Evolutionary conservation across 2,329 filamentous ascomycete species (phyloP).

Genomic region (Cordyceps militaris): DNA sequence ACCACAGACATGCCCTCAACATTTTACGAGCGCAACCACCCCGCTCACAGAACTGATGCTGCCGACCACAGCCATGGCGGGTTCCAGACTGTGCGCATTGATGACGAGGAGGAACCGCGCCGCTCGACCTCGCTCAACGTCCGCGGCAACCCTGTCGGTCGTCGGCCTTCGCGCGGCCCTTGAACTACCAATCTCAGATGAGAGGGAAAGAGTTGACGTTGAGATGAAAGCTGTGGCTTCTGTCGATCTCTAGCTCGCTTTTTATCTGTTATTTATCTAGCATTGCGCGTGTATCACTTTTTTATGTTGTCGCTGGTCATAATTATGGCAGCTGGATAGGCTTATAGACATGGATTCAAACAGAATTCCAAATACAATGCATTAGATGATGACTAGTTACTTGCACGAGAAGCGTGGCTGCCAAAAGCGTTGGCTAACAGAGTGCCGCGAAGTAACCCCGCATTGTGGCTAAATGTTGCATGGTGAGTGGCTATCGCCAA

Average conservation of each 20-base stretch:
- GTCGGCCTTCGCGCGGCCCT: conserved; percentile 1
- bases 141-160: not conserved
- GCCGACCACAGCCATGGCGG: not conserved
- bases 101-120: conserved; percentile 7
- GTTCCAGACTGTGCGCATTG: conserved; percentile 7
- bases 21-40: conserved; percentile 10
- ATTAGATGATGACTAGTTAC: not conserved
- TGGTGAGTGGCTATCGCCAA: no score
- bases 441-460: no score
- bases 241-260: not conserved
- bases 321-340: not conserved
- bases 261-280: not conserved
- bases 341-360: not conserved
- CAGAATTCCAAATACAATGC: not conserved
- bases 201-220: not conserved
- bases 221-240: not conserved
- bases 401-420: not conserved
- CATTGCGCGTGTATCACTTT: not conserved
- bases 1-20: conserved; percentile 26
- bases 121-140: conserved; percentile 2
- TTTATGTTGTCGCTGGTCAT: not conserved
- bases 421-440: no score
- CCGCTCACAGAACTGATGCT: not conserved
- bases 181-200: not conserved
- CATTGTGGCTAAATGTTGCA: no score